phyloP scores from a whole-genome alignment of 306 rosid genomes.

The Betula pendula region DNA sequence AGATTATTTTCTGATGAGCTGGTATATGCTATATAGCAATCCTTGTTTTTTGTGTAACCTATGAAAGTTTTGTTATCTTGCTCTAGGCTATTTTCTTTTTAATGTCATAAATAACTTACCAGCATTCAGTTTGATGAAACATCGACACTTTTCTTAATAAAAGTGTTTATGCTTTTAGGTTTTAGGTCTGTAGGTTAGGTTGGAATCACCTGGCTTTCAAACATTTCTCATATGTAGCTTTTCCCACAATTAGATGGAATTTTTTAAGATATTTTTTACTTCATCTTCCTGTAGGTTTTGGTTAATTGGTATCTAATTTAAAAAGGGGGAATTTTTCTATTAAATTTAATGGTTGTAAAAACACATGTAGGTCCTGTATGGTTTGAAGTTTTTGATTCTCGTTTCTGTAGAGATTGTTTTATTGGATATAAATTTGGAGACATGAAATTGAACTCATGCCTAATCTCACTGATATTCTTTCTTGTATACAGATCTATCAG shows the following conservation, averaged over 20 bases:
- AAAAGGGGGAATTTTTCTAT: too few relatives aligned
- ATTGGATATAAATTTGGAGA: neutral
- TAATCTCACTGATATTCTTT: slow-evolving; percentile 6
- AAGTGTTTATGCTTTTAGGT: neutral
- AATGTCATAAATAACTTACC: neutral
- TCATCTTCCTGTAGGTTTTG: neutral
- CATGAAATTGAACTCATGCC: slow-evolving; percentile 12
- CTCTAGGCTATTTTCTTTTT: neutral
- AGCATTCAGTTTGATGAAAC: neutral
- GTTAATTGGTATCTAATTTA: neutral
- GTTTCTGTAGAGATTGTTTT: neutral
- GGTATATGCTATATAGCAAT: neutral
- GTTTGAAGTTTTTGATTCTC: neutral
- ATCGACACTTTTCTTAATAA: neutral
- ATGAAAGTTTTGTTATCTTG: neutral
- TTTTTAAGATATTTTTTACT: neutral
- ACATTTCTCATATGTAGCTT: neutral
- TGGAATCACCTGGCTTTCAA: neutral
- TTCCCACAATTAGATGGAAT: neutral
- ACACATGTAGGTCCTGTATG: neutral
- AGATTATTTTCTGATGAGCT: neutral
- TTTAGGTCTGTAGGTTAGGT: neutral
- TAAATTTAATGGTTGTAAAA: neutral
- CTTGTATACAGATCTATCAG: slow-evolving; percentile 68
- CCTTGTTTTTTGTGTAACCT: neutral